phyloP scores from a whole-genome alignment of 73 alveolate genomes.

The Paraurostyla sp. region DNA sequence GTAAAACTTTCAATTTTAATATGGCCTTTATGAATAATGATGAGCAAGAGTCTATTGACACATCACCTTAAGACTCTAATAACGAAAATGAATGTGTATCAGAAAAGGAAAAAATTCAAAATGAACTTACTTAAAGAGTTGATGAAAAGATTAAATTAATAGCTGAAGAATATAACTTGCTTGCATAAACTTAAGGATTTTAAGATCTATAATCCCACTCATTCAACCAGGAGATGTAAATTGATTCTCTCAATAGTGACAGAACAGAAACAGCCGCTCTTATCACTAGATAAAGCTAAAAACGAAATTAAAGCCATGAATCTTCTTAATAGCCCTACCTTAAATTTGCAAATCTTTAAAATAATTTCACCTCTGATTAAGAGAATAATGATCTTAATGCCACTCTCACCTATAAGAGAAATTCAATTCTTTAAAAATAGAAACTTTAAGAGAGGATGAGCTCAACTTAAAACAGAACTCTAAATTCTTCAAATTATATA shows the following conservation, averaged over 20 bases:
- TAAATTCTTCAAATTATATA: neutral
- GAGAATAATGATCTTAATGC: conserved; percentile 32
- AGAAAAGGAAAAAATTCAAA: conserved; percentile 21
- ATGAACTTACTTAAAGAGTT: conserved; percentile 17
- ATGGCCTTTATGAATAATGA: conserved; percentile 1
- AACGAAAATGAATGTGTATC: neutral
- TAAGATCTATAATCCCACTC: neutral
- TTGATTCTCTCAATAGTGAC: neutral
- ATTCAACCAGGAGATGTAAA: neutral
- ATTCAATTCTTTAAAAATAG: neutral
- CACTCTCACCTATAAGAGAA: neutral
- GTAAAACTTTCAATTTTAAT: conserved; percentile 48
- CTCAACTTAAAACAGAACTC: conserved; percentile 11
- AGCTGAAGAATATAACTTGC: conserved; percentile 13
- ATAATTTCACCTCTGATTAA: neutral
- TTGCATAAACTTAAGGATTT: conserved; percentile 15
- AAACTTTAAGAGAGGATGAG: conserved; percentile 16
- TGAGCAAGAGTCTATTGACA: neutral
- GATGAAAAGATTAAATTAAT: conserved; percentile 24
- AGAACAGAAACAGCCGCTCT: conserved; percentile 8
- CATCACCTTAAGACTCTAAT: neutral
- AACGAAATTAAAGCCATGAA: conserved; percentile 40
- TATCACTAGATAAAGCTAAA: neutral
- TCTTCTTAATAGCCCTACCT: conserved; percentile 21
- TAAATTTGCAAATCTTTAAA: neutral